Evolutionary conservation across 2,329 filamentous ascomycete species (phyloP).

Genomic region (Coniella lustricola): DNA sequence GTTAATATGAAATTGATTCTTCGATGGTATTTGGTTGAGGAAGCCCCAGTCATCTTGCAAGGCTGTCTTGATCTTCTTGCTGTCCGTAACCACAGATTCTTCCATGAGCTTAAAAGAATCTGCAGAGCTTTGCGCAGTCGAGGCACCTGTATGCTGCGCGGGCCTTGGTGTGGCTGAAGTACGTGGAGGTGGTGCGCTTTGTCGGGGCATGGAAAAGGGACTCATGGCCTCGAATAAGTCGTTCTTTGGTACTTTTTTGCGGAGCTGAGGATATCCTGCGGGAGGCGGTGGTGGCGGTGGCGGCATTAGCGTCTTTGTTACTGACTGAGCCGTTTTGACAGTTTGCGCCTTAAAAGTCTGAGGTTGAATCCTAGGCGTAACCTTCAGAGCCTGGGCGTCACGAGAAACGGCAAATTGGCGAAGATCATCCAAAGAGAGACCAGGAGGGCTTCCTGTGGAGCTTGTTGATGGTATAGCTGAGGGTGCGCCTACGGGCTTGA

Average conservation of each 20-base stretch:
- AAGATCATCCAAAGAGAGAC: neutral
- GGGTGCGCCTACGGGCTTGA: neutral
- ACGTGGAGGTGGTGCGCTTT: neutral
- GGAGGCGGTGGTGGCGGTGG: neutral
- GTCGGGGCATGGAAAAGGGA: conserved; percentile 11
- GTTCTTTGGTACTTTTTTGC: neutral
- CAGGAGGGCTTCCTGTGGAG: neutral
- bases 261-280: conserved; percentile 7
- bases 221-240: conserved; percentile 13
- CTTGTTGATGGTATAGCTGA: neutral
- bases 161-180: neutral
- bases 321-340: neutral
- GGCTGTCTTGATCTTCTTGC: neutral
- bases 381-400: neutral
- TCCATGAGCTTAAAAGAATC: neutral
- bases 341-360: neutral
- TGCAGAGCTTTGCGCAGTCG: neutral
- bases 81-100: neutral
- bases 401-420: neutral
- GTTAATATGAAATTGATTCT: too few species aligned
- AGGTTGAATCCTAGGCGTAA: neutral
- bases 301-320: neutral
- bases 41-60: neutral
- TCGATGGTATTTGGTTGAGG: neutral
- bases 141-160: neutral